Conservation (phyloP, 768 basidiomycete species). For the Pleurotus salmoneostramineus region DNA sequence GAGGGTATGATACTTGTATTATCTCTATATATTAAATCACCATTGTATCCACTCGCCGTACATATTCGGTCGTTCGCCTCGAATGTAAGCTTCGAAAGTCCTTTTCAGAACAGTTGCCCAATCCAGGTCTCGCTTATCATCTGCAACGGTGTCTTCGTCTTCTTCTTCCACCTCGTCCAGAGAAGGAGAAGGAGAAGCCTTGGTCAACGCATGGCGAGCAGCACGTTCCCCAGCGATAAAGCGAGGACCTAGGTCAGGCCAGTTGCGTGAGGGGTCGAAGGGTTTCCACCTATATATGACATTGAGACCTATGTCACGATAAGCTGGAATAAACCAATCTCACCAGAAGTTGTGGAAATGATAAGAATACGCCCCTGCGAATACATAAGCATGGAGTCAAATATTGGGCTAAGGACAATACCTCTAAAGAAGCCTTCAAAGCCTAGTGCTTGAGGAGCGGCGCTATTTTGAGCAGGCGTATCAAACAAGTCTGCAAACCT, state of each 20-base stretch:
- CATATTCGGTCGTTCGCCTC: slow-evolving; percentile 89
- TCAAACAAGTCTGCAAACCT: slow-evolving; percentile 86
- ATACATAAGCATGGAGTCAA: not conserved
- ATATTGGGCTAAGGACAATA: slow-evolving; percentile 16
- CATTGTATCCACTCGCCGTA: slow-evolving; percentile 74
- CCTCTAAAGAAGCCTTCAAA: slow-evolving; percentile 93
- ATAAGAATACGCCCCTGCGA: slow-evolving; percentile 46
- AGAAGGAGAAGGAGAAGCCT: slow-evolving; percentile 1
- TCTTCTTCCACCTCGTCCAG: slow-evolving; percentile 14
- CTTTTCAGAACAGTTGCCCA: slow-evolving; percentile 91
- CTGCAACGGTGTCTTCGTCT: slow-evolving; percentile 33
- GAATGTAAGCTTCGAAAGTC: slow-evolving; percentile 88
- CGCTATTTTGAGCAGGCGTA: slow-evolving; percentile 63
- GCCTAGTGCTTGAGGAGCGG: slow-evolving; percentile 79
- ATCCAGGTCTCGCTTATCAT: slow-evolving; percentile 74
- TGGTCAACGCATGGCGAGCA: slow-evolving; percentile 41
- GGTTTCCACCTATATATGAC: slow-evolving; percentile 76
- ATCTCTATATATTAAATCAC: slow-evolving; percentile 14
- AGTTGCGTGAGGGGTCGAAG: slow-evolving; percentile 85
- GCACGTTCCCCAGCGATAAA: slow-evolving; percentile 74
- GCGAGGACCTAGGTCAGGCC: slow-evolving; percentile 80
- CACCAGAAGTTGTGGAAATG: slow-evolving; percentile 94
- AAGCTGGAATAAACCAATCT: slow-evolving; percentile 11
- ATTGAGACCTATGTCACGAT: not conserved
- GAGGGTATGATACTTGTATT: slow-evolving; percentile 1